A percentile compares a stretch with the other conserved stretches of the same genome.
These are phyloP conservation scores for Hygrocybe punicea DNA, from an alignment of 768 basidiomycete genomes.

Conservation along the genomic window DNA sequence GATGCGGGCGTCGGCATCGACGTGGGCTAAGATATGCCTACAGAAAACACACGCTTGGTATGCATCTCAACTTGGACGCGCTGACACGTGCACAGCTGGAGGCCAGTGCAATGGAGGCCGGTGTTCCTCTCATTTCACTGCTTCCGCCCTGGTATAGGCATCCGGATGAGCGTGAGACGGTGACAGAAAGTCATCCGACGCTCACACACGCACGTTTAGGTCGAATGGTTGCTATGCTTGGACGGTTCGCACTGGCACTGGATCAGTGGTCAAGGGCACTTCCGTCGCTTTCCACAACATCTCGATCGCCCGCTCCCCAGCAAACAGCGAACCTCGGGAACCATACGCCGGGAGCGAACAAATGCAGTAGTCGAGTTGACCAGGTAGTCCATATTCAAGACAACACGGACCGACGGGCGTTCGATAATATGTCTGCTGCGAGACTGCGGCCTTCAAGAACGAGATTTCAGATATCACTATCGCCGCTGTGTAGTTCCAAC, in stretches of 20 bases:
- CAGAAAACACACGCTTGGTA: conserved; percentile 40
- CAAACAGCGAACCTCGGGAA: too few species aligned
- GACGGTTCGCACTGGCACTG: conserved; percentile 47
- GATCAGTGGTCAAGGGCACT: conserved; percentile 16
- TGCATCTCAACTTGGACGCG: conserved; percentile 62
- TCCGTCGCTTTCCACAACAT: background rate
- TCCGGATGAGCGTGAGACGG: background rate
- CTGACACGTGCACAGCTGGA: conserved; percentile 54
- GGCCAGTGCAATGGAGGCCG: conserved; percentile 64
- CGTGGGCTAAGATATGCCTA: conserved; percentile 11
- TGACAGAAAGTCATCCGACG: background rate
- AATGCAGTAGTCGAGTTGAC: too few species aligned
- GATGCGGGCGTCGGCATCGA: conserved; percentile 13
- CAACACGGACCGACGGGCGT: too few species aligned
- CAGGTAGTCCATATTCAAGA: too few species aligned
- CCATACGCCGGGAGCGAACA: too few species aligned
- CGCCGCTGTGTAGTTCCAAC: conserved; percentile 24
- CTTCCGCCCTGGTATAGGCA: conserved; percentile 39
- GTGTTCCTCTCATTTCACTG: conserved; percentile 53
- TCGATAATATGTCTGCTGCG: too few species aligned
- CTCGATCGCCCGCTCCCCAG: background rate
- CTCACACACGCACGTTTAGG: conserved; percentile 58
- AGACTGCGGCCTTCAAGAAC: too few species aligned
- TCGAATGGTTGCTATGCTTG: conserved; percentile 54
- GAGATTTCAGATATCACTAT: too few species aligned